Conservation (phyloP, 495 filamentous ascomycete species). For the Talaromyces ruber region DNA sequence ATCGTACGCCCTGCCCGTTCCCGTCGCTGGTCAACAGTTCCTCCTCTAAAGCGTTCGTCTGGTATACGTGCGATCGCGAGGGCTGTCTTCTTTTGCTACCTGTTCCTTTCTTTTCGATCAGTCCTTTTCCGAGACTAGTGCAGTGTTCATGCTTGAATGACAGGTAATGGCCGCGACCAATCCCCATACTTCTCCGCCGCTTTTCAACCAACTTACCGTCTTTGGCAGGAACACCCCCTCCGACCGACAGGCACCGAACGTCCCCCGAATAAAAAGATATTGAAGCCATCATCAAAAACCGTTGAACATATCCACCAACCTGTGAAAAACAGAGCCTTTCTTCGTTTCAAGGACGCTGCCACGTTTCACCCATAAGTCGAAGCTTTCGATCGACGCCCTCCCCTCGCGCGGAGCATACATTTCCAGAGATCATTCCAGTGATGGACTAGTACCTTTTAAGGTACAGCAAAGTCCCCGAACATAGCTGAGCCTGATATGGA, state of each 20-base stretch:
- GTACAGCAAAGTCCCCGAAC: neutral
- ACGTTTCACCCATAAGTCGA: neutral
- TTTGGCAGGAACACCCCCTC: neutral
- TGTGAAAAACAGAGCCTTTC: neutral
- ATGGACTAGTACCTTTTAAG: neutral
- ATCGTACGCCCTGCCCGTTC: neutral
- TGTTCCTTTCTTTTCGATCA: neutral
- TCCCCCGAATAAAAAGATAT: neutral
- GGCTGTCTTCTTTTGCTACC: neutral
- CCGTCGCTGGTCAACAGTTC: neutral
- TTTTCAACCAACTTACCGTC: neutral
- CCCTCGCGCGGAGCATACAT: neutral
- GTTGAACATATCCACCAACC: neutral
- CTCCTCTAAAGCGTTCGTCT: neutral
- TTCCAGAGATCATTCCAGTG: neutral
- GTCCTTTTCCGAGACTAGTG: neutral
- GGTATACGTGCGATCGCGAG: neutral
- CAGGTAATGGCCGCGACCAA: neutral
- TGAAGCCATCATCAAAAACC: neutral
- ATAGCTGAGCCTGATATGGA: slow-evolving; percentile 5
- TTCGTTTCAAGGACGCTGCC: neutral
- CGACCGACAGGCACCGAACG: neutral
- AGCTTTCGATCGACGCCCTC: neutral
- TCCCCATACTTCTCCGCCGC: neutral
- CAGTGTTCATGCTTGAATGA: neutral